Evolutionary conservation across 2,329 filamentous ascomycete species (phyloP).

Genomic region (Sarocladium oryzae): DNA sequence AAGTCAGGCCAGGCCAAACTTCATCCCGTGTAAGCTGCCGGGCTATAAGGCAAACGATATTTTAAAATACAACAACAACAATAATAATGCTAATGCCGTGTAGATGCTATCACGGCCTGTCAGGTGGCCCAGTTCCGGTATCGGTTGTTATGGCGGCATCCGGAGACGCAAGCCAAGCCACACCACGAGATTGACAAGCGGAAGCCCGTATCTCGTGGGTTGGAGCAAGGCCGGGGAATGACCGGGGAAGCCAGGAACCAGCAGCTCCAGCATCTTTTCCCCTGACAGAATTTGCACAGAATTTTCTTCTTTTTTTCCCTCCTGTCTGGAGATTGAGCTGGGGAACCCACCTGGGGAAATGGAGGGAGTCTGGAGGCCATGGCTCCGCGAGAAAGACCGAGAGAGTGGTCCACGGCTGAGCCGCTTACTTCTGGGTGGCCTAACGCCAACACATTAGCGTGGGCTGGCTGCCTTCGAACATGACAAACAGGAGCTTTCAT

Average conservation of each 20-base stretch:
- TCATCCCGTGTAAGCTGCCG: no score
- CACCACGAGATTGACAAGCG: background rate
- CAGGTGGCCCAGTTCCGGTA: no score
- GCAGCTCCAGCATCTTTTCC: background rate
- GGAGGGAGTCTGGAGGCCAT: background rate
- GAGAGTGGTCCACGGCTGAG: background rate
- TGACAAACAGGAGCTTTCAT: background rate
- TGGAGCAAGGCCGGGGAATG: background rate
- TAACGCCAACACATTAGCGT: no score
- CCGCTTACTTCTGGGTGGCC: background rate
- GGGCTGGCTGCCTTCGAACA: background rate
- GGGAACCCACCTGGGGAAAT: constrained; percentile 3
- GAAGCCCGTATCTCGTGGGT: background rate
- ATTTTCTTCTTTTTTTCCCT: background rate
- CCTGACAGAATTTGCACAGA: background rate
- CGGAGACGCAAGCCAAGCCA: background rate
- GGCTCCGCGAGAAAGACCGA: constrained; percentile 7
- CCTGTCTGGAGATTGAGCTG: background rate
- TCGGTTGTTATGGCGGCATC: background rate
- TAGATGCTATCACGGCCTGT: no score
- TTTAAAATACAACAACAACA: no score
- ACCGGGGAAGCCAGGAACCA: background rate
- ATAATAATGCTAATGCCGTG: background rate
- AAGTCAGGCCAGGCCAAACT: background rate
- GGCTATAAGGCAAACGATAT: no score